Evolutionary conservation across 73 alveolate genomes (phyloP), one percentile per base, ranked within the genome.

Genomic region (Paramecium biaurelia): DNA sequence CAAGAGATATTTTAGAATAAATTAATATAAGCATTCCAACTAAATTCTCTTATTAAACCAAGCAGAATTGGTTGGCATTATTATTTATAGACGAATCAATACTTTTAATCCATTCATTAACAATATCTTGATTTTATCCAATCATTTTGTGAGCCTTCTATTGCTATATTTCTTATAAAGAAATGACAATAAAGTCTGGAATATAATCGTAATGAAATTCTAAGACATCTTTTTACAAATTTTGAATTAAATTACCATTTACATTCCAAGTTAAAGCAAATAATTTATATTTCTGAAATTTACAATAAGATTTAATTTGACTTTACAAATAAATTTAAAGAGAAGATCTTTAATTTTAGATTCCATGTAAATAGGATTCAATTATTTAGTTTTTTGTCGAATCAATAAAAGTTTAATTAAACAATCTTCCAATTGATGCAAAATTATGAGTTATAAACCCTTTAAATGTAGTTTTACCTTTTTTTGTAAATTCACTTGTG

Each of bases 401-500:
- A 41, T 89, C 94, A n/a, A 82, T 53, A 24, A 89, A 26, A 1
- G 41, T 41, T 10, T 67, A 49, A 58, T 89, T 70, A 45, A 43
- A 70, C 7, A 89, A 89, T 43, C 94, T 43, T 23, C 57, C 74
- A 21, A 82, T 41, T 23, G 94, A 70, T 10, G 94, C 85, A 28
- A 70, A 89, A 38, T 49, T 42, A 45, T 82, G 92, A 15, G 57
- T 30, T 5, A 89, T 32, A 1, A 70, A 43, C 2, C 94, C 94
- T 45, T 70, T 37, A 14, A 97, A 93, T 53, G 97, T 95, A 70
- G 97, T 93, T 70, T 97, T 96, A 20, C 98, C 99, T 2, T 97
- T 94, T 94, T 96, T 97, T 15, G 99, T 97, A 1, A 98, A 98
- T 41, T 97, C 96, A 23, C 99, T 94, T 34, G 96, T 96, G 0